Conservation (phyloP, 2,329 filamentous ascomycete species). For the Ophiostoma triangulosporum region DNA sequence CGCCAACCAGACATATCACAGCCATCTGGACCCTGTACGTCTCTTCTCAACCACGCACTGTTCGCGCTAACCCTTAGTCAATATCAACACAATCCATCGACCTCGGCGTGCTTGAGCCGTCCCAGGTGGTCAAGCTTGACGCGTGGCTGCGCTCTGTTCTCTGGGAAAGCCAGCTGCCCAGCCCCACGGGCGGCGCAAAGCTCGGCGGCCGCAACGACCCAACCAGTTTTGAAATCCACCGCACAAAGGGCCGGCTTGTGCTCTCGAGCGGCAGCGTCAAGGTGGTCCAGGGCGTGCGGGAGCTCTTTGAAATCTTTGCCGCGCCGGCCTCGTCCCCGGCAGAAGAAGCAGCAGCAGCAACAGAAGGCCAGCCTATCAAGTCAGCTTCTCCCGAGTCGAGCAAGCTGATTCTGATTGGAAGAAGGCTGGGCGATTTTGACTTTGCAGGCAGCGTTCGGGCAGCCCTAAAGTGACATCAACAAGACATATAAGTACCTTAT, state of each 20-base stretch:
- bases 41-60: too few species aligned
- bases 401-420: conserved; percentile 53
- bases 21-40: conserved; percentile 69
- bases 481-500: too few species aligned
- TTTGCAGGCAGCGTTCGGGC: conserved; percentile 31
- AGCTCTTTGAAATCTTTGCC: conserved; percentile 86
- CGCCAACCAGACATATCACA: conserved; percentile 55
- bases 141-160: conserved; percentile 69
- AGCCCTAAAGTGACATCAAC: background rate
- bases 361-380: background rate
- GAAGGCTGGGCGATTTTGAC: conserved; percentile 35
- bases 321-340: conserved; percentile 22
- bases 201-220: conserved; percentile 13
- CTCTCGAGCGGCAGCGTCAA: conserved; percentile 52
- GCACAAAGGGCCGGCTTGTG: conserved; percentile 68
- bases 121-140: conserved; percentile 54
- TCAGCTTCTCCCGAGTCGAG: conserved; percentile 22
- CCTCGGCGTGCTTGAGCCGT: conserved; percentile 43
- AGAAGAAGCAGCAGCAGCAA: conserved; percentile 15
- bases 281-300: conserved; percentile 81
- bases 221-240: conserved; percentile 62
- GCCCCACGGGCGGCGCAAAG: conserved; percentile 9
- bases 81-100: conserved; percentile 72
- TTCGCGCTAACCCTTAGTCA: too few species aligned
- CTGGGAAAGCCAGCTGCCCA: conserved; percentile 61